A percentile compares a stretch with the other conserved stretches of the same genome.
These are phyloP conservation scores for Leccinum subrobustum DNA, from an alignment of 1,284 basidiomycete genomes.

Conservation along the genomic window DNA sequence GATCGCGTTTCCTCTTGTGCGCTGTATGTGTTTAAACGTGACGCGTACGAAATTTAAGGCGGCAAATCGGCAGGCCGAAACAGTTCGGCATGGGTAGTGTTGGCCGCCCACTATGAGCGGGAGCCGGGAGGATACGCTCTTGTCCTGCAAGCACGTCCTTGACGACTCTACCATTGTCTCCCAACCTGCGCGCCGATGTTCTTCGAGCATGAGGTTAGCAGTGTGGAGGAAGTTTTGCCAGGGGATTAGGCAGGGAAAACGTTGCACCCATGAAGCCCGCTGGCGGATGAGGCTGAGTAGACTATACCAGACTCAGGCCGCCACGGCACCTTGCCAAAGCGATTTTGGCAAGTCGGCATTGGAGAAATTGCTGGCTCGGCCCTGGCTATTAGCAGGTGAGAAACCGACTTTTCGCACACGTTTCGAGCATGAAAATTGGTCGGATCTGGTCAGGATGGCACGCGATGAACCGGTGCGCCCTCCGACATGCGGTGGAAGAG, in stretches of 20 bases:
- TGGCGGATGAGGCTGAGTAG: too few species aligned
- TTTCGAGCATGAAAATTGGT: too few species aligned
- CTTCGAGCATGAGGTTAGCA: conserved; percentile 12
- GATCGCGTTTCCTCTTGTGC: conserved; percentile 28
- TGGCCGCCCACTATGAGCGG: conserved; percentile 5
- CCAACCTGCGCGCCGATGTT: conserved; percentile 14
- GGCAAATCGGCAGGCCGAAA: conserved; percentile 20
- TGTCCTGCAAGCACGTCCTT: conserved; percentile 28
- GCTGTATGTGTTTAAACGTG: conserved; percentile 39
- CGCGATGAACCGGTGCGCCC: too few species aligned
- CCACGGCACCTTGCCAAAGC: background rate
- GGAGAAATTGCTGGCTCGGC: background rate
- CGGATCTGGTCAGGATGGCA: too few species aligned
- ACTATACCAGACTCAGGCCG: too few species aligned
- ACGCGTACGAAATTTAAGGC: conserved; percentile 28
- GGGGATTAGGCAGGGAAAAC: conserved; percentile 2
- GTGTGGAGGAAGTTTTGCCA: background rate
- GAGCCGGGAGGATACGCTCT: conserved; percentile 21
- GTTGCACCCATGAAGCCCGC: conserved; percentile 19
- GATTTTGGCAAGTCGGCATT: background rate
- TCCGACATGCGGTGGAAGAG: too few species aligned
- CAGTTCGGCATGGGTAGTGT: conserved; percentile 11
- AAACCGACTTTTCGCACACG: too few species aligned
- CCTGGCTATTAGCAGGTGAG: too few species aligned
- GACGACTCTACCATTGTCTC: conserved; percentile 7